Base-by-base conservation (phyloP, 2,329 filamentous ascomycete species). In the Pleochaeta shiraiana region DNA sequence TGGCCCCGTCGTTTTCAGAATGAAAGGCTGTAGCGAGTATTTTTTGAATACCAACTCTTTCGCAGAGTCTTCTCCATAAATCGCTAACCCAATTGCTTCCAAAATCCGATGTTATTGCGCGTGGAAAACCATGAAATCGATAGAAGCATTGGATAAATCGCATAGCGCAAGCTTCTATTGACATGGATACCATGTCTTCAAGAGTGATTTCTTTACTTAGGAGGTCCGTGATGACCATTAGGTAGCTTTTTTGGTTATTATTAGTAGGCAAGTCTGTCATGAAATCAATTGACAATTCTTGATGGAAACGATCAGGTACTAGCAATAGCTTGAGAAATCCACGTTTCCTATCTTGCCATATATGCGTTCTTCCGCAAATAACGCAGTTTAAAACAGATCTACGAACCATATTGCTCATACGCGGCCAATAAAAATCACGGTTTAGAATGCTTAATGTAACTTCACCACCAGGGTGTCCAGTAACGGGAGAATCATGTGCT, bases 1-100 rank as follows among this genome's bases (percentile, higher is more conserved):
- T n/a, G n/a, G n/a, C n/a, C n/a, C n/a, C n/a, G n/a, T n/a, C n/a
- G n/a, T n/a, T n/a, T n/a, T n/a, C n/a, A n/a, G n/a, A n/a, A n/a
- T n/a, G n/a, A n/a, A n/a, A n/a, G n/a, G n/a, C n/a, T n/a, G n/a
- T n/a, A n/a, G n/a, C n/a, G n/a, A n/a, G n/a, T n/a, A n/a, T n/a
- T n/a, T n/a, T n/a, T n/a, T n/a, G n/a, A n/a, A n/a, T n/a, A n/a
- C n/a, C n/a, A n/a, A n/a, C n/a, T n/a, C n/a, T n/a, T n/a, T n/a
- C n/a, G n/a, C n/a, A n/a, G n/a, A n/a, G n/a, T n/a, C n/a, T n/a
- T n/a, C n/a, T n/a, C n/a, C n/a, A n/a, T n/a, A 57, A 57, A 24
- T 57, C 53, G 26, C 53, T n/a, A 12, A 57, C 53, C 53, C 53
- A 57, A 57, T 57, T 57, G 28, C 53, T 57, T 28, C 53, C 53